Evolutionary conservation across 192 early-diverging fungal species (phyloP), one percentile per base, ranked within the genome.

Genomic region (Mortierella alpina): DNA sequence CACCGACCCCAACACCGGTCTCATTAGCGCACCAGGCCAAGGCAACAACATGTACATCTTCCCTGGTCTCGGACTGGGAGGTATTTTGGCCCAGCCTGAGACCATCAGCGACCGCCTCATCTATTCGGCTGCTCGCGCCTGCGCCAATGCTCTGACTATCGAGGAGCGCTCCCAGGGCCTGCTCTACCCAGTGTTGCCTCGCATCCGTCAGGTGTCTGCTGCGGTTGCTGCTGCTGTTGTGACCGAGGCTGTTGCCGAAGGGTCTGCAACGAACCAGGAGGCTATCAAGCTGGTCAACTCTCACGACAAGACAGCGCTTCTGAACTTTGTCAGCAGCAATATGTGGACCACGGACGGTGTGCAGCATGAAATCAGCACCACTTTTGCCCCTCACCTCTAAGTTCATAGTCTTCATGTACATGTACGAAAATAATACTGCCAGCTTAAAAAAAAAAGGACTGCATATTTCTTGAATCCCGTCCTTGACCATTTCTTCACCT

Each of bases 1-100:
- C 75, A 90, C 85, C 8, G 83, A 93, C 48, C 91, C 93, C 13
- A 82, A 86, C 42, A 88, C 89, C 31, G 85, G 87, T 9, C 66
- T 89, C 59, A 52, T 85, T 18, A 70, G 83, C 18, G 70, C 91
- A 54, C 94, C 95, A 8, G 95, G 92, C 17, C 95, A 97, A 85
- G 96, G 94, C 70, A 96, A 97, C 88, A 97, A 97, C 87, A 95
- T 94, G 92, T 98, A 96, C 83, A 95, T 97, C 66, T 98, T 97
- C 90, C 97, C 97, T 54, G 95, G 95, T 59, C 90, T 99, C 45
- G 97, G 97, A 46, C 86, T 97, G 41, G 97, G 97, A 56, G 86
- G 93, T 54, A 89, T 91, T 68, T 82, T 98, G 40, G 90, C 93
- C 51, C 88, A 90, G 70, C 85, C 95, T 22, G 73, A 60, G 18